These are phyloP conservation scores for Ceratocystis cubensis DNA, from an alignment of 2,329 filamentous ascomycete genomes.

Conservation along the genomic window DNA sequence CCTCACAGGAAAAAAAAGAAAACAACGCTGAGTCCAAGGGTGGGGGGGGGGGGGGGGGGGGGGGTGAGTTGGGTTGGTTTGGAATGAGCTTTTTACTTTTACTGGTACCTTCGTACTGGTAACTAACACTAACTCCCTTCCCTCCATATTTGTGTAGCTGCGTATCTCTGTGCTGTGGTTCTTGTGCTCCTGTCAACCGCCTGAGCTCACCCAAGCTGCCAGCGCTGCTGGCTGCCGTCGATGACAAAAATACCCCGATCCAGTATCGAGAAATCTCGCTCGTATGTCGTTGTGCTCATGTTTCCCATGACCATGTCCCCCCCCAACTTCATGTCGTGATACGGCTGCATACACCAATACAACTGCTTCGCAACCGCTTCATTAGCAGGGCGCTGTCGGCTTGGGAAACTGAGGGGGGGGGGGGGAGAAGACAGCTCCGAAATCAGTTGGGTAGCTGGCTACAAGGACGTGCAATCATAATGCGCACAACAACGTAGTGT, in stretches of 20 bases:
- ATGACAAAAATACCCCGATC: neutral
- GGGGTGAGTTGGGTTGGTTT: neutral
- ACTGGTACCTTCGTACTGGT: neutral
- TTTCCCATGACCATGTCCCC: neutral
- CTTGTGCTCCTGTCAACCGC: no score
- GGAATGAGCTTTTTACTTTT: neutral
- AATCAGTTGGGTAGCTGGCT: no score
- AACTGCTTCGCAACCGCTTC: neutral
- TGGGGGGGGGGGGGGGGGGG: neutral
- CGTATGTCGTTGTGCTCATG: neutral
- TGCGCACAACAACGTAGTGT: no score
- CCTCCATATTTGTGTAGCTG: no score
- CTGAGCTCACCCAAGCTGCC: no score
- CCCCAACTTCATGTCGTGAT: neutral
- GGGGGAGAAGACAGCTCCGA: no score
- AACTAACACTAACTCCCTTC: no score
- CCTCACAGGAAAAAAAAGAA: no score
- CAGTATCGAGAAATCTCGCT: neutral
- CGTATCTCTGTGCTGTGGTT: neutral
- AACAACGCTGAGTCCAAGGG: no score
- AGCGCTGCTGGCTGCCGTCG: no score
- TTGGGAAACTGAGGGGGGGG: no score
- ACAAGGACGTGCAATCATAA: no score
- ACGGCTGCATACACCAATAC: neutral
- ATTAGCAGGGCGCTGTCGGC: neutral